phyloP scores from a whole-genome alignment of 1,284 basidiomycete genomes.

The Afroboletus lepidellus region DNA sequence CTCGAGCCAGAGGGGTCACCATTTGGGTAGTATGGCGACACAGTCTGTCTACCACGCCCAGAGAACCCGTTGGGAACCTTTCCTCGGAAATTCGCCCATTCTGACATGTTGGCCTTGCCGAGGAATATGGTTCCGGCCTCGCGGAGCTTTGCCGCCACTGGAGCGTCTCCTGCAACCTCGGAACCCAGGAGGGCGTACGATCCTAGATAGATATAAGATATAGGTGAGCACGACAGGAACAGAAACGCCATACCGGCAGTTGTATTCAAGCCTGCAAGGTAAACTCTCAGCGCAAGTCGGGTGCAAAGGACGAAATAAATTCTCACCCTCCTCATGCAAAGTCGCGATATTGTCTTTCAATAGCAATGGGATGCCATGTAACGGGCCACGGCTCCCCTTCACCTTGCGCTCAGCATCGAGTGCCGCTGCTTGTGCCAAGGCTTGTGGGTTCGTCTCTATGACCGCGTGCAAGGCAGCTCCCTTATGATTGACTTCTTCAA shows the following conservation, averaged over 20 bases:
- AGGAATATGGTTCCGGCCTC: slow-evolving; percentile 53
- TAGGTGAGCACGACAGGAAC: neutral
- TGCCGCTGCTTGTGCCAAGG: slow-evolving; percentile 50
- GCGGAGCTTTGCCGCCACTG: slow-evolving; percentile 56
- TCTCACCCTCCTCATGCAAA: slow-evolving; percentile 45
- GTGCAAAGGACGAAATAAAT: slow-evolving; percentile 31
- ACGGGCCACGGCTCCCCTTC: slow-evolving; percentile 46
- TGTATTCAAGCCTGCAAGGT: slow-evolving; percentile 59
- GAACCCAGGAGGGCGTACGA: slow-evolving; percentile 58
- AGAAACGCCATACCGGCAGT: slow-evolving; percentile 39
- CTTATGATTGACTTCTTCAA: slow-evolving; percentile 66
- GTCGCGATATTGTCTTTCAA: slow-evolving; percentile 39
- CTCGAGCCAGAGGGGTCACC: slow-evolving; percentile 52
- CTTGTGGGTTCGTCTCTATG: slow-evolving; percentile 61
- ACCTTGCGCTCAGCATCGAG: slow-evolving; percentile 54
- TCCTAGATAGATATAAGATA: slow-evolving; percentile 32
- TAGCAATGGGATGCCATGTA: slow-evolving; percentile 72
- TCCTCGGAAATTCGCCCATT: slow-evolving; percentile 52
- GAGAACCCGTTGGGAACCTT: slow-evolving; percentile 47
- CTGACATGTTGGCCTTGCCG: slow-evolving; percentile 51
- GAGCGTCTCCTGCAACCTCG: slow-evolving; percentile 61
- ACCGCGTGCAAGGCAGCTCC: slow-evolving; percentile 62
- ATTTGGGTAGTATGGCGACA: slow-evolving; percentile 48
- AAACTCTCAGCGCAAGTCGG: slow-evolving; percentile 5
- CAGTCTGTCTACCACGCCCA: slow-evolving; percentile 51